Conservation (phyloP, 805 yeast species). For the Myxozyma neotropica region DNA sequence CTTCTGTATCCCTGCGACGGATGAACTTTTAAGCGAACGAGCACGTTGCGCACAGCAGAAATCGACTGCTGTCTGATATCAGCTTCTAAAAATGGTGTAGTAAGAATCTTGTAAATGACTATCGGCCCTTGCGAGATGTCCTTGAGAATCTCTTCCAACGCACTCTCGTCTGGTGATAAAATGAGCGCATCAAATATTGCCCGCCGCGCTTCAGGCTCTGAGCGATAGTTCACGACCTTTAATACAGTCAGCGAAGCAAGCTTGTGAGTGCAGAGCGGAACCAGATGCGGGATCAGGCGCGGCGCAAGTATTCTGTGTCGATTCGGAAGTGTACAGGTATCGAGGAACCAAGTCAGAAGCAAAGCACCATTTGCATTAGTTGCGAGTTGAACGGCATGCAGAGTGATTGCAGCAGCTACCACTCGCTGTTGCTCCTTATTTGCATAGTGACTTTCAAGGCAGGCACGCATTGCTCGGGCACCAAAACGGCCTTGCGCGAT, state of each 20-base stretch:
- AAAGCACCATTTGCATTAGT: conserved; percentile 85
- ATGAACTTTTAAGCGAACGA: conserved; percentile 59
- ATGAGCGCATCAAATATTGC: conserved; percentile 66
- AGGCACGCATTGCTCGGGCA: conserved; percentile 91
- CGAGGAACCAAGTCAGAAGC: conserved; percentile 90
- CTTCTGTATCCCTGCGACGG: conserved; percentile 75
- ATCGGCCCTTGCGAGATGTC: conserved; percentile 74
- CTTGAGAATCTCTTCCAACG: conserved; percentile 59
- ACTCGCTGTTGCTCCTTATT: conserved; percentile 68
- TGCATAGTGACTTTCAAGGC: conserved; percentile 76
- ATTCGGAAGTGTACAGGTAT: conserved; percentile 69
- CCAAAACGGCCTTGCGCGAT: conserved; percentile 91
- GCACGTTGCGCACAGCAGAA: conserved; percentile 61
- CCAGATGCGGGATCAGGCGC: conserved; percentile 62
- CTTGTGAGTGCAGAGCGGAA: conserved; percentile 72
- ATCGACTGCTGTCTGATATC: conserved; percentile 60
- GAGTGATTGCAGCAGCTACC: conserved; percentile 74
- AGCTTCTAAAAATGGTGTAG: conserved; percentile 66
- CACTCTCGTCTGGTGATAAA: conserved; percentile 45
- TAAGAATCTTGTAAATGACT: conserved; percentile 75
- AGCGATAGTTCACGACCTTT: conserved; percentile 72
- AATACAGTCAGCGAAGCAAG: conserved; percentile 80
- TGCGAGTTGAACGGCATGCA: conserved; percentile 76
- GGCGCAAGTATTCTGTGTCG: conserved; percentile 68
- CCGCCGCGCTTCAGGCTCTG: conserved; percentile 63